Evolutionary conservation across 2,329 filamentous ascomycete genomes (phyloP), one percentile per base, ranked within the genome.

Genomic region (Raffaelea arxii): DNA sequence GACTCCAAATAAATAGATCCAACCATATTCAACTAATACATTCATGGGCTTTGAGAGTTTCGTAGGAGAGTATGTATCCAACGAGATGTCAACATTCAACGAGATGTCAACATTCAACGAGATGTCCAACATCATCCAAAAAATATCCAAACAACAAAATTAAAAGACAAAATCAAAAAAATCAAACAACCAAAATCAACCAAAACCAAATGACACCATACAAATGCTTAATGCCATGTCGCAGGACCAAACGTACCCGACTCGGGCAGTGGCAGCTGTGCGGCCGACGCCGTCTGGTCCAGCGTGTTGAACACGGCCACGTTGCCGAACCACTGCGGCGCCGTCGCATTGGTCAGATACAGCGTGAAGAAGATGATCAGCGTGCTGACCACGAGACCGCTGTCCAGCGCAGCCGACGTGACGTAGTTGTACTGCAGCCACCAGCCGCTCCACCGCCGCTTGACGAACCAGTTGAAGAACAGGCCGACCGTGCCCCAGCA

Each of bases 391-490:
- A 81, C 77, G 5, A 86, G 69, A 5, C 83, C 83, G 42, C 75
- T 76, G 60, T 87, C 84, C 32, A 88, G 66, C 1, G 79, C 84
- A 0, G 83, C 83, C 19, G 82, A 85, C 0, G 81, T 78, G 57
- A 86, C 72, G 60, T 87, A 88, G 66, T 88, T 87, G 66, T 86
- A 88, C 61, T 82, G 78, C 61, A 83, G 68, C 84, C 84, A 88
- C 84, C 83, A 87, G 27, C 80, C 82, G 4, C 72, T 75, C 63
- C 74, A 82, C 51, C 75, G 72, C 48, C 79, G 71, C 58, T 77
- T 76, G 58, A 87, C 75, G 54, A 71, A 78, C 55, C 74, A 82
- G 63, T 86, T 85, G 67, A 87, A 87, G 30, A 81, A 53, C 41
- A 75, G 72, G 9, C 84, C 84, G 6, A 84, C 77, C 23, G 78